These are phyloP conservation scores for Tolypocladium guangdongense DNA, from an alignment of 2,329 filamentous ascomycete species.

Conservation along the genomic window DNA sequence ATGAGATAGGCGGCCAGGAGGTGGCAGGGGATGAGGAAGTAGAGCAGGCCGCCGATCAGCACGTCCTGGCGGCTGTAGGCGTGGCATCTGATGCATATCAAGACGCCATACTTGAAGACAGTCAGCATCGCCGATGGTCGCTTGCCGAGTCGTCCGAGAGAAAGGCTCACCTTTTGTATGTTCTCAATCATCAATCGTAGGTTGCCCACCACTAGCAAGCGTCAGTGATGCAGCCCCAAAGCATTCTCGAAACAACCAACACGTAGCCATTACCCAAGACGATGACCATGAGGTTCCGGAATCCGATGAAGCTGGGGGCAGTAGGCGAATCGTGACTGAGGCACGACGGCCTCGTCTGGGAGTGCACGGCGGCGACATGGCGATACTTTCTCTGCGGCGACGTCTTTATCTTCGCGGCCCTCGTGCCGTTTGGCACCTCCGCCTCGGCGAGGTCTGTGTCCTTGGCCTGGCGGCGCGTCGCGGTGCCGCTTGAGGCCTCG, in stretches of 20 bases:
- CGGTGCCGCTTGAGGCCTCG: constrained; percentile 17
- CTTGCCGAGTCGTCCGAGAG: not conserved
- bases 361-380: constrained; percentile 83
- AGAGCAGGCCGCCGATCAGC: constrained; percentile 64
- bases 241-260: not conserved
- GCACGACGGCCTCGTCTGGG: constrained; percentile 59
- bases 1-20: constrained; percentile 85
- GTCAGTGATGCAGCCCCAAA: constrained; percentile 7
- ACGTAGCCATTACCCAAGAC: constrained; percentile 52
- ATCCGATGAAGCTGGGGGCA: constrained; percentile 80
- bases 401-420: constrained; percentile 9
- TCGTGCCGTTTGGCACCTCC: constrained; percentile 12
- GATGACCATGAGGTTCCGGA: constrained; percentile 92
- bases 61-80: constrained; percentile 75
- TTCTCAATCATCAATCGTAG: constrained; percentile 93
- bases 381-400: constrained; percentile 58
- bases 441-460: constrained; percentile 13
- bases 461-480: constrained; percentile 13
- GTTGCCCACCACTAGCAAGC: constrained; percentile 69
- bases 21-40: constrained; percentile 81
- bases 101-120: constrained; percentile 68
- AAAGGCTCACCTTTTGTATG: constrained; percentile 63
- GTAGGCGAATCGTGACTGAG: constrained; percentile 71
- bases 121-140: not conserved
- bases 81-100: constrained; percentile 85